Conservation (phyloP, 73 alveolate species). For the Blepharisma japonicum region DNA sequence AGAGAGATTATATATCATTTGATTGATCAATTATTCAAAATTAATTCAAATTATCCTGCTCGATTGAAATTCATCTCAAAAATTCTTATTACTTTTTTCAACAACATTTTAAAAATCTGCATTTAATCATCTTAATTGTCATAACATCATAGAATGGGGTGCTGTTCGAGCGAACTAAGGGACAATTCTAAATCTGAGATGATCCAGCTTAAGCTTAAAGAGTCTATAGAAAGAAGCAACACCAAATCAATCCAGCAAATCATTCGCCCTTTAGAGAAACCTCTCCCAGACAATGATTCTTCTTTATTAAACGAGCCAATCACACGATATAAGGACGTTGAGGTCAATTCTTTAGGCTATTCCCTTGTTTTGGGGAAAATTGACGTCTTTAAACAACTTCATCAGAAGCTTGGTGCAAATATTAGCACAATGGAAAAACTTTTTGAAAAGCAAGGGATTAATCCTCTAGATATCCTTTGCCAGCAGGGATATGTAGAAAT, state of each 20-base stretch:
- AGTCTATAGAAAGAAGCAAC: background rate
- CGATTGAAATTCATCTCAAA: too few relatives aligned
- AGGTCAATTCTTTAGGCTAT: background rate
- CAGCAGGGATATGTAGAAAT: background rate
- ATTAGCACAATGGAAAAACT: slow-evolving; percentile 15
- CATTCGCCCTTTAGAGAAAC: background rate
- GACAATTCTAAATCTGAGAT: background rate
- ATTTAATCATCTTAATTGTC: too few relatives aligned
- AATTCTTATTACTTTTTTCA: too few relatives aligned
- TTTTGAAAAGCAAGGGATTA: background rate
- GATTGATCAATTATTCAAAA: too few relatives aligned
- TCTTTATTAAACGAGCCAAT: too few relatives aligned
- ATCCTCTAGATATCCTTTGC: slow-evolving; percentile 5
- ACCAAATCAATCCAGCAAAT: too few relatives aligned
- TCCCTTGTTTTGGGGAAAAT: background rate
- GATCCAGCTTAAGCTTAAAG: background rate
- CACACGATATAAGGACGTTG: too few relatives aligned
- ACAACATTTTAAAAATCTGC: too few relatives aligned
- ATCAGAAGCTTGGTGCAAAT: slow-evolving; percentile 24
- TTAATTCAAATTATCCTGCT: too few relatives aligned
- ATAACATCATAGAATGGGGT: slow-evolving; percentile 7
- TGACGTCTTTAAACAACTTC: background rate
- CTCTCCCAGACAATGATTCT: background rate
- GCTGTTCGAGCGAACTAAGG: slow-evolving; percentile 5
- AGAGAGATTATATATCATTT: too few relatives aligned